Base-by-base conservation (phyloP, 805 yeast genomes). In the Saturnispora besseyi region DNA sequence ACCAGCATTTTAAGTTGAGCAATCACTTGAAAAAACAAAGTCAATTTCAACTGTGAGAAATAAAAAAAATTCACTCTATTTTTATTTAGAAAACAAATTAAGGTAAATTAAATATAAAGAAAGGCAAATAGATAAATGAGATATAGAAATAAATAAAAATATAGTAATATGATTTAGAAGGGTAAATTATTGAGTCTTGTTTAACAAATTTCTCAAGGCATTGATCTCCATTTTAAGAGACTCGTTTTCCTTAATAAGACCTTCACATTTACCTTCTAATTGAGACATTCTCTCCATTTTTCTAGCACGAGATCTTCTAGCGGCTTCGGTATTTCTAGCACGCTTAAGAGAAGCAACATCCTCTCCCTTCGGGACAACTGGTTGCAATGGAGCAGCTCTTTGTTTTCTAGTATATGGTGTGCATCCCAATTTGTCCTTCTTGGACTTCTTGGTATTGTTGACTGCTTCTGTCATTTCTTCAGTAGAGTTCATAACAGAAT, bases 321-420 rank as follows among this genome's bases (percentile, higher is more conserved):
- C 97, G 57, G 98, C 97, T 64, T 89, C 96, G n/a, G 91, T 91
- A 76, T 93, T 91, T 68, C 91, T 82, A 8, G 98, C 98, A 65
- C 98, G 82, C 72, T 91, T 91, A 60, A 85, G 66, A 43, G 87
- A 78, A 51, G 76, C 77, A n/a, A 83, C 78, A 65, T 89, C 96
- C 45, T 64, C 68, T 26, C 72, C 64, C 42, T 75, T 77, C 31
- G 78, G 74, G 44, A 77, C 76, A 50, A 89, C 75, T 9, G 95
- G 95, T 57, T 75, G 71, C 66, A 88, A 74, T 8, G 95, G 95
- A 52, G 72, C 69, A 29, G 77, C 55, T 60, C 96, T 80, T 57
- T 79, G 85, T 73, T 88, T 89, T 65, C 89, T 80, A 58, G 81
- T 78, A 73, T 87, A 87, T 44, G 84, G 69, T 46, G 85, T 80